Evolutionary conservation across 2,329 filamentous ascomycete species (phyloP), one percentile per base, ranked within the genome.

Genomic region (Xylariaceae sp.): DNA sequence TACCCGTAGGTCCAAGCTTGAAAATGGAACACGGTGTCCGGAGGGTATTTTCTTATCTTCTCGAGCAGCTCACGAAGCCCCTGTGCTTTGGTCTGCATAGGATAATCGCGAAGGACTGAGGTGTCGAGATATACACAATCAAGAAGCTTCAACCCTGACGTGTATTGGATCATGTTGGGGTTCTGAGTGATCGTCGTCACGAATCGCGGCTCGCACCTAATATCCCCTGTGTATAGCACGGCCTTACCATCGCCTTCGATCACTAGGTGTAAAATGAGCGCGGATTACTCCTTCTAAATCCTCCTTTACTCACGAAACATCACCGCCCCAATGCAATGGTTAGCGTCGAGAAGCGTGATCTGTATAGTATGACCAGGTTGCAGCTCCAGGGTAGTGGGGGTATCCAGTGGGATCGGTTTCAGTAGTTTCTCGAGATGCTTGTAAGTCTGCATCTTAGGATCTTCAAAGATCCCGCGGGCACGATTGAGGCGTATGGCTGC

Each of bases 121-220:
- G 90, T 95, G 61, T 97, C 92, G 1, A 97, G 77, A 56, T 96
- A 96, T 3, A 97, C 79, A 39, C 79, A 88, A 60, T 95, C 86
- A 2, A 97, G 71, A 0, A 66, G 75, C 57, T 82, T 86, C 20
- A 81, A 63, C 1, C 85, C 81, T 5, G 73, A 68, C 0, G 82
- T 77, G 57, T 92, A 96, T 44, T 90, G 85, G 5, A 94, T 67
- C 17, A 96, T 67, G 16, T 80, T 66, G 0, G 91, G 90, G 52
- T 85, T 85, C 40, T 87, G 78, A 0, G 77, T 71, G 17, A 96
- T 68, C 2, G 80, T 74, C 52, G 86, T 84, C 7, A 96, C 82
- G 75, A 89, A 94, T 86, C 89, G 95, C 4, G 79, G 74, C 59
- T 97, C 92, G 43, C 88, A 84, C 54, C 92, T 79, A 33, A 95